Conservation (phyloP, 805 yeast species). For the Saccharomycopsis fermentans region DNA sequence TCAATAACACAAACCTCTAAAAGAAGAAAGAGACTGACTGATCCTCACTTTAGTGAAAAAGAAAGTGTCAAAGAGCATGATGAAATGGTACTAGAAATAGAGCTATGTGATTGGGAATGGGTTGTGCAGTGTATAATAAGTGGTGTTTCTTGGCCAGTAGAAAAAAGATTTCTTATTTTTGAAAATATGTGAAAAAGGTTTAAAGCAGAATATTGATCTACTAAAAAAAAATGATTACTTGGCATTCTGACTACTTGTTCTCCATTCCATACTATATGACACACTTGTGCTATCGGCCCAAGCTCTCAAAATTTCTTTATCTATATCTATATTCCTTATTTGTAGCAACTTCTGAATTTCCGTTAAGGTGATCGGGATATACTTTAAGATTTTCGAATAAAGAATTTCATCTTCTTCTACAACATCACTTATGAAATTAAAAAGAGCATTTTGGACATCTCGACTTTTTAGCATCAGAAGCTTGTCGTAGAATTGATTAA, state of each 20-base stretch:
- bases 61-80: neutral
- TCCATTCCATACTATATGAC: constrained; percentile 4
- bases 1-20: constrained; percentile 1
- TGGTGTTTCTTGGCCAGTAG: constrained; percentile 21
- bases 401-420: constrained; percentile 1
- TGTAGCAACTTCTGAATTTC: neutral
- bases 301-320: constrained; percentile 2
- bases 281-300: constrained; percentile 14
- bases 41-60: neutral
- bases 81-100: neutral
- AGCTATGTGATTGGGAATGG: constrained; percentile 53
- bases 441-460: constrained; percentile 3
- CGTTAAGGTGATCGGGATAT: constrained; percentile 11
- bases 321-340: constrained; percentile 1
- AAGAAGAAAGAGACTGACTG: neutral
- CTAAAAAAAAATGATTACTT: neutral
- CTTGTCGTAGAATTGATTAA: neutral
- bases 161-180: neutral
- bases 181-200: neutral
- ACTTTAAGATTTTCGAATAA: constrained; percentile 10
- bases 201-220: no score
- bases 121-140: constrained; percentile 49
- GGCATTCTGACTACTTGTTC: neutral
- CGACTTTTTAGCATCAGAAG: neutral
- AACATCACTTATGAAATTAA: neutral